A percentile compares a stretch with the other conserved stretches of the same genome.
These are phyloP conservation scores for Beauveria australis DNA, from an alignment of 2,329 filamentous ascomycete genomes.

Conservation along the genomic window DNA sequence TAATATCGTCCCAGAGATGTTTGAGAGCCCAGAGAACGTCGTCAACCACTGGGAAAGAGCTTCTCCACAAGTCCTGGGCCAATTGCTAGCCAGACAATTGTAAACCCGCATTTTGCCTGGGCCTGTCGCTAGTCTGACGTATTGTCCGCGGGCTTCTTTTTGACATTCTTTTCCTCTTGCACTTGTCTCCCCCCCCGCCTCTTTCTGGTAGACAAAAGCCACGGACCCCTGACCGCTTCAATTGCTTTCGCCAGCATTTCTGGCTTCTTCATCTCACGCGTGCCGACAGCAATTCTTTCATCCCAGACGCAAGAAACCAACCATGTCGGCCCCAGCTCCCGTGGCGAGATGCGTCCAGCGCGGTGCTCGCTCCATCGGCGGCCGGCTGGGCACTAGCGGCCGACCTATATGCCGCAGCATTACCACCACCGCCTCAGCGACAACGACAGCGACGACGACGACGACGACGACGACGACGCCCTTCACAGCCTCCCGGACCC, in stretches of 20 bases:
- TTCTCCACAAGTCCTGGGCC: constrained; percentile 4
- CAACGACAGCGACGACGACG: background rate
- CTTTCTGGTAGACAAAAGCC: background rate
- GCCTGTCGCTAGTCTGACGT: constrained; percentile 3
- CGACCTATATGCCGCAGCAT: constrained; percentile 17
- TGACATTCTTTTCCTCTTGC: constrained; percentile 1
- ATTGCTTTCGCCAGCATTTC: background rate
- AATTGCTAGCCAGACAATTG: constrained; percentile 12
- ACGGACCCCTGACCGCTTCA: background rate
- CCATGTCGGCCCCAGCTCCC: constrained; percentile 29
- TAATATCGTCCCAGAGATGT: no score
- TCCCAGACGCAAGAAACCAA: background rate
- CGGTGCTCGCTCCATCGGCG: constrained; percentile 25
- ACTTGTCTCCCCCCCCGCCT: constrained; percentile 19
- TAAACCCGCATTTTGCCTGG: constrained; percentile 9
- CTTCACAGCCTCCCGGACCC: constrained; percentile 5
- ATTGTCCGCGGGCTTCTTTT: background rate
- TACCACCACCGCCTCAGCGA: background rate
- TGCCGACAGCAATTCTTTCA: background rate
- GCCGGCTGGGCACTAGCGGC: constrained; percentile 21
- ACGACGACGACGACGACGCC: constrained; percentile 12
- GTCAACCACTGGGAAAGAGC: background rate
- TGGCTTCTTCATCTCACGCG: background rate
- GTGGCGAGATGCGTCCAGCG: constrained; percentile 32
- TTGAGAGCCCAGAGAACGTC: no score